Evolutionary conservation across 139 green algal genomes (phyloP), one percentile per base, ranked within the genome.

Genomic region (Chlamydomonas asymmetrica): DNA sequence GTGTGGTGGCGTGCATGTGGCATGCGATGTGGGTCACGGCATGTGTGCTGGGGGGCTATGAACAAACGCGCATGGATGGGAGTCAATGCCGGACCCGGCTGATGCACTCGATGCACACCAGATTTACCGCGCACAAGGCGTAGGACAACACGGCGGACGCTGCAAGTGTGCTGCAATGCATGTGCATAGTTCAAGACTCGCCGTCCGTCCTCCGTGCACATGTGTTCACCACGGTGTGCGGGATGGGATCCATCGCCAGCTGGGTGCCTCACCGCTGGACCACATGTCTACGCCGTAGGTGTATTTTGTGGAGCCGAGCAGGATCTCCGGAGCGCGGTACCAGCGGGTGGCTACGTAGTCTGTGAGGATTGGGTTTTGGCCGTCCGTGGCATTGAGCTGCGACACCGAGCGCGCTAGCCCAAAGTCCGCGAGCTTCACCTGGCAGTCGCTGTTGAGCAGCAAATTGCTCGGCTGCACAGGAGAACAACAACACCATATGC

Each of bases 271-370:
- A 96, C 95, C 96, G 69, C 89, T 92, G 37, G 90, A 95, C 96
- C 96, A 99, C 91, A 99, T 97, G 87, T 99, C 96, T 25, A 99
- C 96, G 13, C 95, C 96, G 74, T 86, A 95, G 5, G 94, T 98
- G 89, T 99, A 99, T 35, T 94, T 91, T 13, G 90, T 91, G 39
- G 86, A 96, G 16, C 92, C 94, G 38, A 99, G 85, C 63, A 99
- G 87, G 71, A 99, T 98, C 85, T 99, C 96, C 7, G 96, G 96
- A 0, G 96, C 96, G 10, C 96, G 84, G 83, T 98, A 97, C 94
- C 92, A 97, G 13, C 96, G 88, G 1, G 96, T 99, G n/a, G 97
- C 96, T 38, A 99, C 96, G 77, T 99, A 99, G 85, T 99, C 96
- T 25, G 96, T 98, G 31, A 99, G 88, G 63, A 98, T 87, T 31